These are phyloP conservation scores for Perkinsela sp. DNA, from an alignment of 208 protist genomes.

Conservation along the genomic window DNA sequence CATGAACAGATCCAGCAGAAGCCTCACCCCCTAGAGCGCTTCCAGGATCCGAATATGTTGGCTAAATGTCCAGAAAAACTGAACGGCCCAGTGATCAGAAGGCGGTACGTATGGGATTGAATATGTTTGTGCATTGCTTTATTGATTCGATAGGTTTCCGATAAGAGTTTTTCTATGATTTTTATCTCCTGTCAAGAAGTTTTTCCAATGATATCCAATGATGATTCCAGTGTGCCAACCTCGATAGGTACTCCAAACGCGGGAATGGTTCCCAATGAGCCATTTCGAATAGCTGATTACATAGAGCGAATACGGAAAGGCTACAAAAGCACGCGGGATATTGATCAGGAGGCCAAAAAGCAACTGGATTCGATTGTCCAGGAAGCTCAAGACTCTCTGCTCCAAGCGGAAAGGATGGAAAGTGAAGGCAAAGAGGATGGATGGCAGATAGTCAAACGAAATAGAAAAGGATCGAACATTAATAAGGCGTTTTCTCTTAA, in stretches of 20 bases:
- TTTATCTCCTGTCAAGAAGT: too few relatives aligned
- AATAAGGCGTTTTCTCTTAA: neutral
- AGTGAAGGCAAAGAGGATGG: neutral
- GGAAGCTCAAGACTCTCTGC: neutral
- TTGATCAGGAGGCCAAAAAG: neutral
- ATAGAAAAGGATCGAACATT: neutral
- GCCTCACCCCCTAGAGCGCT: slow-evolving; percentile 16
- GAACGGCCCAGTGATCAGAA: neutral
- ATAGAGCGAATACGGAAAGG: neutral
- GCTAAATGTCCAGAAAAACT: neutral
- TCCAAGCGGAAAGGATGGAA: neutral
- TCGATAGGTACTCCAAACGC: too few relatives aligned
- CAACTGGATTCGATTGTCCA: neutral
- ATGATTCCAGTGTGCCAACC: too few relatives aligned
- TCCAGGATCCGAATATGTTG: slow-evolving; percentile 39
- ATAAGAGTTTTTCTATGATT: too few relatives aligned
- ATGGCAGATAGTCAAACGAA: neutral
- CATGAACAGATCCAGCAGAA: slow-evolving; percentile 18
- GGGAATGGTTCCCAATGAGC: too few relatives aligned
- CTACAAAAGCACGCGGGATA: neutral
- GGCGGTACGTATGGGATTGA: neutral
- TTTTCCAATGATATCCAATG: too few relatives aligned
- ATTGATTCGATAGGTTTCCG: too few relatives aligned
- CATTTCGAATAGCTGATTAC: neutral
- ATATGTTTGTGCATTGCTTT: too few relatives aligned